phyloP scores from a whole-genome alignment of 148 eudicot species.

The Selenicereus undatus region DNA sequence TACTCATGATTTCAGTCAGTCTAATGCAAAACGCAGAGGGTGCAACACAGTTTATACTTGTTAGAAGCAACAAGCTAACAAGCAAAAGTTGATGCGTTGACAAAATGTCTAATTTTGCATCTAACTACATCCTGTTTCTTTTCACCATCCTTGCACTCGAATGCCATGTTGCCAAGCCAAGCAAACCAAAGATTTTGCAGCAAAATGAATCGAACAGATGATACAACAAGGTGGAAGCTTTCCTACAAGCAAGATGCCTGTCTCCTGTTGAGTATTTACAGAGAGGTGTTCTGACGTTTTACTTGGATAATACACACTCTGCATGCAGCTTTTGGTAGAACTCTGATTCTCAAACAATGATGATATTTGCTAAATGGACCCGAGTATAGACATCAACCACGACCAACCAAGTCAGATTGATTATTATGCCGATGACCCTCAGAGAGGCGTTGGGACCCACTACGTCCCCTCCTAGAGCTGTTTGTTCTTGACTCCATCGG shows the following conservation, averaged over 20 bases:
- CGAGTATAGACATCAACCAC: constrained; percentile 13
- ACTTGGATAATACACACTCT: background rate
- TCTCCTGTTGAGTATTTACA: constrained; percentile 12
- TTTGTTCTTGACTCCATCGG: constrained; percentile 42
- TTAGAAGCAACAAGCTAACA: background rate
- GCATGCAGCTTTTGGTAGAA: background rate
- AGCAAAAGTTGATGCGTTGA: too few species aligned
- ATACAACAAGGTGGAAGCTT: background rate
- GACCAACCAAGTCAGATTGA: constrained; percentile 32
- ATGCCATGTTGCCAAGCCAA: background rate
- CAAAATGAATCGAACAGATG: background rate
- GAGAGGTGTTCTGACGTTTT: background rate
- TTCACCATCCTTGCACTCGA: constrained; percentile 2
- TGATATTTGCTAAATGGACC: background rate
- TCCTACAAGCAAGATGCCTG: background rate
- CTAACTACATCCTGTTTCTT: constrained; percentile 2
- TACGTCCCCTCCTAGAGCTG: constrained; percentile 42
- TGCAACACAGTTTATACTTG: background rate
- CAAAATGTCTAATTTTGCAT: constrained; percentile 9
- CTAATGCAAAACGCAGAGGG: background rate
- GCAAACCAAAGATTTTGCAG: background rate
- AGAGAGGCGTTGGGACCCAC: constrained; percentile 29
- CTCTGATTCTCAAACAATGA: background rate
- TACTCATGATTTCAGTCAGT: background rate
- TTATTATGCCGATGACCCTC: constrained; percentile 31